Percentiles rank a stretch among this genome's conserved stretches.
Evolutionary conservation across 2,329 filamentous ascomycete genomes (phyloP).

Genomic region (Ophiostoma sp.): DNA sequence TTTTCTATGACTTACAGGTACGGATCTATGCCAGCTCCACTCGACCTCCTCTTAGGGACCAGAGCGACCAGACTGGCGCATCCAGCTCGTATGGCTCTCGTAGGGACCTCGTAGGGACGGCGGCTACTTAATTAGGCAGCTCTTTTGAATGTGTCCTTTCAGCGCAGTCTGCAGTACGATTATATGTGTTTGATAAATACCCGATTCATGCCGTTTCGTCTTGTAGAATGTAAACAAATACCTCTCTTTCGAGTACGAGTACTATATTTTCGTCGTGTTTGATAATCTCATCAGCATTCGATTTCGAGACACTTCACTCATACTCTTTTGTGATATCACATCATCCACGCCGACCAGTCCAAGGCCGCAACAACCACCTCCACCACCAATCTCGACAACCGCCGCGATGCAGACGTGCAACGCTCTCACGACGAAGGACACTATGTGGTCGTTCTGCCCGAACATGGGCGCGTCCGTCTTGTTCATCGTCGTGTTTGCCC

Average conservation of each 20-base stretch:
- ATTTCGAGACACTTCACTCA: no score
- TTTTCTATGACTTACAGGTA: not conserved
- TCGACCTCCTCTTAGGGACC: not conserved
- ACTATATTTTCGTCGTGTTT: no score
- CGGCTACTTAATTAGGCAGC: no score
- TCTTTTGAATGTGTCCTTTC: no score
- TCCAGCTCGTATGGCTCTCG: not conserved
- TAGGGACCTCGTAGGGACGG: not conserved
- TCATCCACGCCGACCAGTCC: not conserved
- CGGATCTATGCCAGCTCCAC: not conserved
- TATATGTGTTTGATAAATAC: no score
- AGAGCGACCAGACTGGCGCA: not conserved
- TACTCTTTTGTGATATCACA: no score
- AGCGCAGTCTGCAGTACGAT: no score
- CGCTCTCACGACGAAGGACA: not conserved
- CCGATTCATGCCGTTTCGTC: no score
- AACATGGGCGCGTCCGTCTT: constrained; percentile 4
- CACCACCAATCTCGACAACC: no score
- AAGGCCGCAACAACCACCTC: not conserved
- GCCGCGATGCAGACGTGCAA: not conserved
- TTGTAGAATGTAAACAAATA: no score
- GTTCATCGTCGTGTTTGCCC: not conserved
- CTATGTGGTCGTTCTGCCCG: not conserved
- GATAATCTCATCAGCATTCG: no score
- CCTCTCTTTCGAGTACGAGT: no score